A percentile compares a stretch with the other conserved stretches of the same genome.
phyloP scores from a whole-genome alignment of 192 early-diverging fungal genomes.

The Globomyces pollinis-pini region DNA sequence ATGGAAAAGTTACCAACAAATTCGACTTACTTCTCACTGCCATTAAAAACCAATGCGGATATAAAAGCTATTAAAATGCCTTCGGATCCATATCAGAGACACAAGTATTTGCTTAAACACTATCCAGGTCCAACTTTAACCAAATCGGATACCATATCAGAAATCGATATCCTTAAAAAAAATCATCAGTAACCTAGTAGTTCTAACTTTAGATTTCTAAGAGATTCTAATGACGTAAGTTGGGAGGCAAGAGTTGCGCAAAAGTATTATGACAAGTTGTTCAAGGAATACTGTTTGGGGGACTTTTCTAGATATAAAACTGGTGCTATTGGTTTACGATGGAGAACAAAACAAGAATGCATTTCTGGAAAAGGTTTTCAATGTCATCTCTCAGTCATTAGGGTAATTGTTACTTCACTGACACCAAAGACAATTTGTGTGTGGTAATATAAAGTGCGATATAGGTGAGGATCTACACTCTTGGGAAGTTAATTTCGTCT shows the following conservation, averaged over 20 bases:
- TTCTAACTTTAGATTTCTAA: no score
- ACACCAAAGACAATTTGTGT: constrained; percentile 60
- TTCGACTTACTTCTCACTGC: constrained; percentile 6
- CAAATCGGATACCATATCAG: not conserved
- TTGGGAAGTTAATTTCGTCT: constrained; percentile 85
- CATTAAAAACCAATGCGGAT: not conserved
- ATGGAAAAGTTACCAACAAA: not conserved
- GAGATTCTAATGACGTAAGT: constrained; percentile 31
- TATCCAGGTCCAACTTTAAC: not conserved
- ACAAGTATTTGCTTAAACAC: not conserved
- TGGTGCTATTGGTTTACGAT: constrained; percentile 62
- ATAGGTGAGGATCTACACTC: constrained; percentile 42
- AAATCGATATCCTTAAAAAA: constrained; percentile 3
- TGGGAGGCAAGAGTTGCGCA: constrained; percentile 77
- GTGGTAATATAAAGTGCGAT: constrained; percentile 47
- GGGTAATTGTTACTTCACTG: not conserved
- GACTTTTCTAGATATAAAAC: constrained; percentile 67
- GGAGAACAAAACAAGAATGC: constrained; percentile 64
- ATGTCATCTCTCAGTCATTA: not conserved
- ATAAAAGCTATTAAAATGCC: not conserved
- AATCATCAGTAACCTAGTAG: no score
- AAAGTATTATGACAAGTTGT: constrained; percentile 78
- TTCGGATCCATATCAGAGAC: constrained; percentile 1
- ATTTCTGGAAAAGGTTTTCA: constrained; percentile 55
- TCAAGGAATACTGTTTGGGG: constrained; percentile 74